Evolutionary conservation across 306 rosid genomes (phyloP).

Genomic region (Quercus aquifolioides): DNA sequence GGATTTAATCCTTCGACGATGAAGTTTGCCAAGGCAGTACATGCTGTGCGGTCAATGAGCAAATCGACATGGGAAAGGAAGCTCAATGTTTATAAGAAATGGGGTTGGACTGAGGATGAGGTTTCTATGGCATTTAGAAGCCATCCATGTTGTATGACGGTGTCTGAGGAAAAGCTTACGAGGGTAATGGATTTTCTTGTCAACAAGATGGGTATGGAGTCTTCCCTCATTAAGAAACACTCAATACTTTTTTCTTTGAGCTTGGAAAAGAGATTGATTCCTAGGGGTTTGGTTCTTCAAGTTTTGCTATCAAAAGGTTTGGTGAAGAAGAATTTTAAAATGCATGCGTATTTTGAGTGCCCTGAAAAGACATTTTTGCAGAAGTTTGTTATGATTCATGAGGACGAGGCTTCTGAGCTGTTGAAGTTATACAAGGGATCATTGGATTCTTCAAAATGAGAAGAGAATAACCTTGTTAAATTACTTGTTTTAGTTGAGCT

Average conservation of each 20-base stretch:
- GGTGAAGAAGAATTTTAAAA: conserved; percentile 3
- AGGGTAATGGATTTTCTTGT: conserved; percentile 32
- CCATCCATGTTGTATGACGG: conserved; percentile 35
- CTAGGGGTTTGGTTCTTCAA: conserved; percentile 36
- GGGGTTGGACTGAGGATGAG: conserved; percentile 45
- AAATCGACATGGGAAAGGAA: conserved; percentile 30
- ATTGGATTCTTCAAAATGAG: not conserved
- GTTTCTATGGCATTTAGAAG: conserved; percentile 17
- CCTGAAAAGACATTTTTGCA: conserved; percentile 8
- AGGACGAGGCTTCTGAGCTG: conserved; percentile 22
- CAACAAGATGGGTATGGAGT: conserved; percentile 31
- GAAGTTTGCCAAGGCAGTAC: conserved; percentile 21
- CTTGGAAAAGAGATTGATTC: conserved; percentile 34
- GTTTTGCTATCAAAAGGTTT: conserved; percentile 30
- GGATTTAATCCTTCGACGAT: conserved; percentile 24
- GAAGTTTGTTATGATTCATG: conserved; percentile 24
- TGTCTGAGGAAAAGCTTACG: conserved; percentile 29
- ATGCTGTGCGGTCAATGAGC: not conserved
- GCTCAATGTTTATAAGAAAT: conserved; percentile 29
- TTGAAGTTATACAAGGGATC: conserved; percentile 16
- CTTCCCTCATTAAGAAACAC: conserved; percentile 19
- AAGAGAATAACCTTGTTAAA: not conserved
- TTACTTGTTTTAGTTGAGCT: not conserved
- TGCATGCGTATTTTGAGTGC: not conserved
- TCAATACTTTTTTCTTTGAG: conserved; percentile 18